Evolutionary conservation across 2,329 filamentous ascomycete species (phyloP).

Genomic region (Penicillium sp.): DNA sequence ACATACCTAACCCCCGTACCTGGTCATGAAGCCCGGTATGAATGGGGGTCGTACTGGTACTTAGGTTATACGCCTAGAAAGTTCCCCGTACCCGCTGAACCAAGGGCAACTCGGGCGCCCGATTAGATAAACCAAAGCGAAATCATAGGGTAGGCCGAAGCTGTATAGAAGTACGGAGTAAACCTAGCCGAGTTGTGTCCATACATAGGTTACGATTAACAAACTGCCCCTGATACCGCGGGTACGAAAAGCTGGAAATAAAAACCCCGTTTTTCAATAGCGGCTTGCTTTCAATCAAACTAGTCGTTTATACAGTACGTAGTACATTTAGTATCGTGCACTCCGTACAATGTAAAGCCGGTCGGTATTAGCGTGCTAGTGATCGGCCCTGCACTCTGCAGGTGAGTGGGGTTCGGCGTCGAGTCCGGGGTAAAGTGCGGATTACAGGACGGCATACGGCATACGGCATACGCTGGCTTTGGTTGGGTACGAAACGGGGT

Average conservation of each 20-base stretch:
- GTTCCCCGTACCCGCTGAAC: neutral
- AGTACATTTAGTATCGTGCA: neutral
- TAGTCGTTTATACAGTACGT: neutral
- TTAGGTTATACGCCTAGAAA: neutral
- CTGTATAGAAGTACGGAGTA: too few relatives aligned
- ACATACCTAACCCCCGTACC: neutral
- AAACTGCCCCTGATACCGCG: neutral
- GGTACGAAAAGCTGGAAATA: too few relatives aligned
- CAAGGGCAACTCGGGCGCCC: neutral
- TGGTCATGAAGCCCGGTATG: neutral
- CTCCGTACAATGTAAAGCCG: neutral
- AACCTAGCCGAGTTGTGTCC: too few relatives aligned
- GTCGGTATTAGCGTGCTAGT: slow-evolving; percentile 8
- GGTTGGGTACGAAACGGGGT: slow-evolving; percentile 6
- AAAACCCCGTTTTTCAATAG: neutral
- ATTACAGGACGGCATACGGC: neutral
- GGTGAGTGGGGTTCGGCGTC: neutral
- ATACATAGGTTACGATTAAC: neutral
- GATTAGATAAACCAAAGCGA: slow-evolving; percentile 1
- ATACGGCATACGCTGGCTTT: neutral
- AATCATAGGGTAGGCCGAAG: too few relatives aligned
- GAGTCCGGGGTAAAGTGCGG: slow-evolving; percentile 14
- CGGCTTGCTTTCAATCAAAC: neutral
- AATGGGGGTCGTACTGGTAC: neutral
- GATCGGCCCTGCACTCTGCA: slow-evolving; percentile 11